A percentile compares a stretch with the other conserved stretches of the same genome.
Evolutionary conservation across 2,329 filamentous ascomycete species (phyloP).

Genomic region (Lachnellula arida): DNA sequence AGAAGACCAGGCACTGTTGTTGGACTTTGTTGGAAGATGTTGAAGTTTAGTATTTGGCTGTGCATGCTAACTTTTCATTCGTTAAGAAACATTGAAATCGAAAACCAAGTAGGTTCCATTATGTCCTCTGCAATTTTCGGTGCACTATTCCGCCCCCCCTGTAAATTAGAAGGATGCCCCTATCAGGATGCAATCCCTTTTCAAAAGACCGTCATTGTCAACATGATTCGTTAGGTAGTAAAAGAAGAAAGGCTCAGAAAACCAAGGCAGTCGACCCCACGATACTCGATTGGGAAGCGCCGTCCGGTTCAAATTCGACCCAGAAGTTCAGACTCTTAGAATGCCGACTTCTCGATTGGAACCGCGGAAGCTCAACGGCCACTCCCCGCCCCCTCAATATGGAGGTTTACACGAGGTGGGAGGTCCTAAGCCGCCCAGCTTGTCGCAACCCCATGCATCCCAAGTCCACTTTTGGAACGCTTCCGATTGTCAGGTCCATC

Average conservation of each 20-base stretch:
- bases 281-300: constrained; percentile 6
- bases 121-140: background rate
- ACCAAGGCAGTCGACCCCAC: constrained; percentile 2
- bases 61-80: constrained; percentile 5
- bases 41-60: constrained; percentile 1
- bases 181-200: background rate
- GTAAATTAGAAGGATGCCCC: constrained; percentile 3
- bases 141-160: background rate
- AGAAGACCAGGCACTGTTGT: too few species aligned
- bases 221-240: constrained; percentile 11
- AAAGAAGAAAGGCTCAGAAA: background rate
- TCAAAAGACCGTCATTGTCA: constrained; percentile 6
- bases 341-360: background rate
- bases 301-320: background rate
- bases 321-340: background rate
- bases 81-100: background rate
- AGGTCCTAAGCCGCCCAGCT: constrained; percentile 8
- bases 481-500: constrained; percentile 17
- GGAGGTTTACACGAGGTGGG: constrained; percentile 4
- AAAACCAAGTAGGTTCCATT: background rate
- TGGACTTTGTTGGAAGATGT: background rate
- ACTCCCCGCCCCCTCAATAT: background rate
- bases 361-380: background rate
- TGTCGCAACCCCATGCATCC: constrained; percentile 4
- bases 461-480: constrained; percentile 12